A percentile compares a stretch with the other conserved stretches of the same genome.
Conservation (phyloP, 1,284 basidiomycete genomes). For the Cystobasidiaceae sp. region DNA sequence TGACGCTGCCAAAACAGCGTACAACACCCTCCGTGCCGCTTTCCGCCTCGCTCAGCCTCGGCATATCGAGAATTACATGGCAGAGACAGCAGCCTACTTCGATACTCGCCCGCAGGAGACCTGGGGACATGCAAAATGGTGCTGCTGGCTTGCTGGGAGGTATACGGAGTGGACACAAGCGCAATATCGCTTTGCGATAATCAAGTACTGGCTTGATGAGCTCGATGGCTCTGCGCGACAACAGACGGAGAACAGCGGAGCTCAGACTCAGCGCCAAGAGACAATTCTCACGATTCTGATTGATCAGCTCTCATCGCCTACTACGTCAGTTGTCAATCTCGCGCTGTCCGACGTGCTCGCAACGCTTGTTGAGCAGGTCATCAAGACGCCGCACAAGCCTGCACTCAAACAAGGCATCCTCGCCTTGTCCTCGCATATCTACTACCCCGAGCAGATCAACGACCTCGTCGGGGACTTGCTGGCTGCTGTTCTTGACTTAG, state of each 20-base stretch:
- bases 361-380: conserved; percentile 57
- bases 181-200: conserved; percentile 85
- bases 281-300: conserved; percentile 76
- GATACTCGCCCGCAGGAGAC: conserved; percentile 55
- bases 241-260: too few relatives aligned
- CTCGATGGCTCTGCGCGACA: conserved; percentile 54
- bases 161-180: conserved; percentile 79
- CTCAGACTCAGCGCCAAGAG: conserved; percentile 49
- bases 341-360: conserved; percentile 84
- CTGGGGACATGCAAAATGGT: conserved; percentile 71
- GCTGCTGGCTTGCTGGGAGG: conserved; percentile 73
- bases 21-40: conserved; percentile 67
- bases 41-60: conserved; percentile 69
- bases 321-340: conserved; percentile 77
- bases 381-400: conserved; percentile 65
- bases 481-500: conserved; percentile 57
- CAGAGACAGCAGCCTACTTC: conserved; percentile 63
- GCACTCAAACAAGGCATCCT: conserved; percentile 67
- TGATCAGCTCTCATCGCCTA: conserved; percentile 69
- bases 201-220: conserved; percentile 75
- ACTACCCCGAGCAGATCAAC: conserved; percentile 94
- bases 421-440: conserved; percentile 79
- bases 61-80: conserved; percentile 69
- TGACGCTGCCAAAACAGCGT: conserved; percentile 69
- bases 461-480: conserved; percentile 84